phyloP scores from a whole-genome alignment of 2,329 filamentous ascomycete genomes.

The Botrytis elliptica region DNA sequence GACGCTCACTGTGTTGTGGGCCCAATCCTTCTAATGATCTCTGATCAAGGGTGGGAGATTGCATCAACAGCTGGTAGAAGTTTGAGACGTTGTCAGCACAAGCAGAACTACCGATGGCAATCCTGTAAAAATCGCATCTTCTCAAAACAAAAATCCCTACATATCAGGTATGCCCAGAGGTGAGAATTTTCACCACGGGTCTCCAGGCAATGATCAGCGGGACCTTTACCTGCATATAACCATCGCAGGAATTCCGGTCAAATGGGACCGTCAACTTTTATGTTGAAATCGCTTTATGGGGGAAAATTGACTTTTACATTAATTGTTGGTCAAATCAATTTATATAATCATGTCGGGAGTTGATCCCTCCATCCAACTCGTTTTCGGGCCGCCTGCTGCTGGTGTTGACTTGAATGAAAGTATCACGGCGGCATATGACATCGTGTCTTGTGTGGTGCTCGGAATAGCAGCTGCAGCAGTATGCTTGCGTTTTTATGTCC shows the following conservation, averaged over 20 bases:
- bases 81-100: background rate
- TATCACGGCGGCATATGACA: conserved; percentile 1
- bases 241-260: background rate
- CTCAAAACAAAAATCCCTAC: background rate
- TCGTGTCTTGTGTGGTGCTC: conserved; percentile 15
- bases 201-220: conserved; percentile 3
- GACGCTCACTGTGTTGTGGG: background rate
- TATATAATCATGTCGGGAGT: background rate
- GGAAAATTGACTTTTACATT: background rate
- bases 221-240: background rate
- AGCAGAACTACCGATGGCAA: background rate
- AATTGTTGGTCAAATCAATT: background rate
- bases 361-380: background rate
- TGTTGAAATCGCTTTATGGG: background rate
- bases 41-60: background rate
- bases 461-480: conserved; percentile 12
- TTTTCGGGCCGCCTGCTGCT: conserved; percentile 10
- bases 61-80: background rate
- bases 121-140: background rate
- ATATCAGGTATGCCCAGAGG: background rate
- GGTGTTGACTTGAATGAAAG: conserved; percentile 11
- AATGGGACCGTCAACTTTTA: background rate
- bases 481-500: conserved; percentile 12
- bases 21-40: background rate
- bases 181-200: background rate